Percentiles rank a stretch among this genome's conserved stretches.
phyloP scores from a whole-genome alignment of 1,284 basidiomycete genomes.

The Irpex rosettiformis region DNA sequence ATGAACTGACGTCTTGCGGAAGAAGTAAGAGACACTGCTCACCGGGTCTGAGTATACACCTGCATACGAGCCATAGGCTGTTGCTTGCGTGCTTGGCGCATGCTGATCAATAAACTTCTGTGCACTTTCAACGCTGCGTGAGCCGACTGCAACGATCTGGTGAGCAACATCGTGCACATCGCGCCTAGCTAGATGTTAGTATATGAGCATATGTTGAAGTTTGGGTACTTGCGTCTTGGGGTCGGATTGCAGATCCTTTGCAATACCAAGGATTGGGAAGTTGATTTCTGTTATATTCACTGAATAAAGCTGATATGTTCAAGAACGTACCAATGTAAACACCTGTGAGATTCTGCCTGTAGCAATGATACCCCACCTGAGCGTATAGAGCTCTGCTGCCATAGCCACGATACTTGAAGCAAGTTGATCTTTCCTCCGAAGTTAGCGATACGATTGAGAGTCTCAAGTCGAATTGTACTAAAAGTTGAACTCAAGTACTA shows the following conservation, averaged over 20 bases:
- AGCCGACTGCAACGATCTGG: conserved; percentile 77
- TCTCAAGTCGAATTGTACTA: neutral
- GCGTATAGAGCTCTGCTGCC: conserved; percentile 31
- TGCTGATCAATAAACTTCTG: conserved; percentile 63
- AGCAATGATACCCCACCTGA: conserved; percentile 57
- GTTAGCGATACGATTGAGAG: neutral
- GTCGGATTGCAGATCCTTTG: conserved; percentile 47
- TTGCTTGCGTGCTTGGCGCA: conserved; percentile 47
- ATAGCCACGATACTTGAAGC: too few relatives aligned
- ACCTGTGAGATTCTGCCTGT: conserved; percentile 44
- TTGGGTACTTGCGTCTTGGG: conserved; percentile 40
- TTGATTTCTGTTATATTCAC: neutral
- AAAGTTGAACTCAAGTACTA: neutral
- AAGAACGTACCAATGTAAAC: conserved; percentile 39
- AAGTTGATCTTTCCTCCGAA: neutral
- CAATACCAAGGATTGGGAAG: neutral
- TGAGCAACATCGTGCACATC: conserved; percentile 72
- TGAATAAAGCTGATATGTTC: neutral
- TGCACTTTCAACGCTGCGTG: conserved; percentile 69
- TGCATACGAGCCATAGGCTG: conserved; percentile 75
- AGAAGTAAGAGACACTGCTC: neutral
- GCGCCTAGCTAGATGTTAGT: conserved; percentile 41
- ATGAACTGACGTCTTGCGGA: too few relatives aligned
- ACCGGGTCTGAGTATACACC: conserved; percentile 65
- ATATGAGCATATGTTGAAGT: neutral